Conservation (phyloP, 148 eudicot species). For the Vaccinium corymbosum region DNA sequence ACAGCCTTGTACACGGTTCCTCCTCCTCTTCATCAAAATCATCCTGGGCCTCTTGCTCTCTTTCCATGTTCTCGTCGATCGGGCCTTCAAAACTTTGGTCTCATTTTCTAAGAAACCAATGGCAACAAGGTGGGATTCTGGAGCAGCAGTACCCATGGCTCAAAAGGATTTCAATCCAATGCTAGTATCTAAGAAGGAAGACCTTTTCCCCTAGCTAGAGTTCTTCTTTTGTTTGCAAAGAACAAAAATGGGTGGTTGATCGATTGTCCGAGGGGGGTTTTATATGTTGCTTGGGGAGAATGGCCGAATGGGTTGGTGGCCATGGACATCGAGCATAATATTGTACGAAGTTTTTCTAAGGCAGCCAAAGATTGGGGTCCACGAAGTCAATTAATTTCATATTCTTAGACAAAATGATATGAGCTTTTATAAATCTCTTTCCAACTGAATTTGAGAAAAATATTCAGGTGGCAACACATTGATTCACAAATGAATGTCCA, state of each 20-base stretch:
- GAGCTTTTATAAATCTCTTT: not conserved
- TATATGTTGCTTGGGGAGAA: not conserved
- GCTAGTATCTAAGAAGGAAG: not conserved
- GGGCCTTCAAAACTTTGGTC: not conserved
- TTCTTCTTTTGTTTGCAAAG: not conserved
- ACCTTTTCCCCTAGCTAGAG: not conserved
- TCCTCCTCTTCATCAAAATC: conserved; percentile 39
- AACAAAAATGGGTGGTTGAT: not conserved
- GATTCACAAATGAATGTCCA: not conserved
- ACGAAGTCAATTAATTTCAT: conserved; percentile 13
- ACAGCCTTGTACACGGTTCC: conserved; percentile 26
- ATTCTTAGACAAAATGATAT: not conserved
- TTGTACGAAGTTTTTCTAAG: not conserved
- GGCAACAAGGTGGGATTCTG: not conserved
- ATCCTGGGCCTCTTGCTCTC: conserved; percentile 29
- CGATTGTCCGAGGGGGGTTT: not conserved
- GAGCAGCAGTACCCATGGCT: conserved; percentile 10
- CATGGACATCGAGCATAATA: conserved; percentile 6
- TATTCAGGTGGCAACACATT: no score
- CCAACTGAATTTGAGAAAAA: not conserved
- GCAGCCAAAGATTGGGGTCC: not conserved
- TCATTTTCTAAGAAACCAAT: not conserved
- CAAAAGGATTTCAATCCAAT: not conserved
- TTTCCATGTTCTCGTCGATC: not conserved
- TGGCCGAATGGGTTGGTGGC: conserved; percentile 9